phyloP scores from a whole-genome alignment of 768 basidiomycete genomes.

The Tylopilus vinaceipallidus region DNA sequence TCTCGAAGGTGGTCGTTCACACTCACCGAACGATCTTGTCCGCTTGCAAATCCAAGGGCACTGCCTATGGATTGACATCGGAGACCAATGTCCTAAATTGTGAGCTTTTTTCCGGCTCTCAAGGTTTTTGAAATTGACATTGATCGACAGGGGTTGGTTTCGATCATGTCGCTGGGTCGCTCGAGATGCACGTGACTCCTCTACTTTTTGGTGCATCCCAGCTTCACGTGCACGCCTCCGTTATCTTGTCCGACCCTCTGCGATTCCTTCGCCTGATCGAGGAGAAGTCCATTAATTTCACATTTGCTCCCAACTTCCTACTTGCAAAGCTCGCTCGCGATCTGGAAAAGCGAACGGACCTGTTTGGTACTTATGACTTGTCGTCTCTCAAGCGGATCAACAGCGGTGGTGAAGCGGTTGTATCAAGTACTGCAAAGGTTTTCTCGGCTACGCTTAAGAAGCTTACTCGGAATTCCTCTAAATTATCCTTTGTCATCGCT shows the following conservation, averaged over 20 bases:
- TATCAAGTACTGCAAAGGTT: slow-evolving; percentile 30
- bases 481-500: slow-evolving; percentile 18
- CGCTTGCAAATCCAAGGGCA: not conserved
- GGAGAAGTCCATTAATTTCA: slow-evolving; percentile 31
- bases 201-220: slow-evolving; percentile 25
- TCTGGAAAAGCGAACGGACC: slow-evolving; percentile 9
- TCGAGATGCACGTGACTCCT: slow-evolving; percentile 38
- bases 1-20: not conserved
- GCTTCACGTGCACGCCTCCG: slow-evolving; percentile 15
- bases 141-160: slow-evolving; percentile 34
- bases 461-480: slow-evolving; percentile 10
- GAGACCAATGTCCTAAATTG: slow-evolving; percentile 30
- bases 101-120: slow-evolving; percentile 17
- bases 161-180: slow-evolving; percentile 40
- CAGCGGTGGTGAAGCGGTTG: not conserved
- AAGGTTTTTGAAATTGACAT: not conserved
- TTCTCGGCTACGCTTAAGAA: slow-evolving; percentile 33
- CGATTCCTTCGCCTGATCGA: slow-evolving; percentile 26
- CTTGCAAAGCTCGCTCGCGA: not conserved
- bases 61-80: not conserved
- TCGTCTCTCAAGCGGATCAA: slow-evolving; percentile 2
- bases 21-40: not conserved
- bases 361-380: slow-evolving; percentile 29
- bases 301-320: not conserved
- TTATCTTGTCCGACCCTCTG: slow-evolving; percentile 13